Base-by-base conservation (phyloP, 2,329 filamentous ascomycete species). In the Cadophora sp. region DNA sequence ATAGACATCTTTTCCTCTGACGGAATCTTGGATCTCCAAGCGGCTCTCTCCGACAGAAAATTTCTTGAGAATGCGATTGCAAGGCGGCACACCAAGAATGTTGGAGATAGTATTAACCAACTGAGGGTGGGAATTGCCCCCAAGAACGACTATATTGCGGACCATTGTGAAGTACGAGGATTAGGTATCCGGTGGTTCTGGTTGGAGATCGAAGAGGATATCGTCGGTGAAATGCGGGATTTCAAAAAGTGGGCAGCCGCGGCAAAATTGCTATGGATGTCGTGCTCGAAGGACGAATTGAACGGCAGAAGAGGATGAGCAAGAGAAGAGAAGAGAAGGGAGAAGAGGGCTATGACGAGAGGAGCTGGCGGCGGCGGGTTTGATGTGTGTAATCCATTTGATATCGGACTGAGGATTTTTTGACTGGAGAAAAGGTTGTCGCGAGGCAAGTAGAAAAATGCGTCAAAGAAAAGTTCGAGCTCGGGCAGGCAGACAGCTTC, bases 1-100 rank as follows among this genome's bases (percentile, higher is more conserved):
- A 83, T 97, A 99, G 79, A 97, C 96, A 88, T 99, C 96, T 81
- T 99, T 99, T 75, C 93, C 96, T 75, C 96, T 92, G 62, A 99
- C 96, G 16, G 94, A 97, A 81, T 99, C 96, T 79, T 94, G 88
- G 77, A 99, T 97, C 81, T 98, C 96, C 71, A 97, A 95, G 65
- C 95, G 90, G 74, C 92, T 97, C 83, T 98, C 96, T 74, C 96
- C 96, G 63, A 96, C 93, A 37, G 94, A 93, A 83, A 99, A 99
- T 83, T 97, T 97, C 78, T 86, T 88, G 61, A 98, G 89, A 70
- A 94, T 89, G 74, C 95, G 91, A 77, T 94, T 91, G 74, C 93
- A 93, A 24, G 89, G 85, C n/a, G 93, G 91, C 65, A 99, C 89
- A 75, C 94, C 93, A 69, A 99, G 90, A 74, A 93, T 91, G 76